Base-by-base conservation (phyloP, 2,329 filamentous ascomycete genomes). In the Daldinia sp. region DNA sequence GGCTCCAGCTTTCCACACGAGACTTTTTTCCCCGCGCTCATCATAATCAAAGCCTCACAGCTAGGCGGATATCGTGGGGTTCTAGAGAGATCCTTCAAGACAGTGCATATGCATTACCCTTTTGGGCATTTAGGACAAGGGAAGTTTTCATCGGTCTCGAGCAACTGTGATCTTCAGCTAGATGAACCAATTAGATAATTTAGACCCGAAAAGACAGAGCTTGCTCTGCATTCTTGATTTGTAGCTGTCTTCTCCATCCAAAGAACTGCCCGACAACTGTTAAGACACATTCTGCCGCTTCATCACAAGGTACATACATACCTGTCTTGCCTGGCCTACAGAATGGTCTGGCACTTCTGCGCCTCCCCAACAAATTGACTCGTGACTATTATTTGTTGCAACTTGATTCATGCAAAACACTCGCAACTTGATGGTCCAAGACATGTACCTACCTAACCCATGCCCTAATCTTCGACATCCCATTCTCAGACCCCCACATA, bases 221-320 rank as follows among this genome's bases (percentile, higher is more conserved):
- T 46, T 54, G 37, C 26, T 61, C 37, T 26, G 50, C 53, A 53
- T 12, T 28, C 13, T 37, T 53, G 41, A 42, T 35, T 39, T 41
- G n/a, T 50, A 42, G 23, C 54, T 5, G 33, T 26, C 57, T 42
- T 48, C 18, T 15, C 55, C 18, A 26, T 35, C 79, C 70, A 85
- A 10, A 87, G 82, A 65, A 87, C 87, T 1, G 85, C 85, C 79
- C 87, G 88, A 70, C 82, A 82, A 39, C 81, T 81, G 71, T 85
- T 82, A 72, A 87, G 46, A 85, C 81, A 28, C 79, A 79, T 56
- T 83, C 81, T 82, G 84, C 84, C 18, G 84, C 67, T 28, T 63
- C 79, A 23, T 82, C 6, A 6, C 30, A 6, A 79, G 53, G 84
- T 83, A 37, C 26, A 9, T 26, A 46, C 41, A n/a, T 44, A 44